These are phyloP conservation scores for Daedalea quercina DNA, from an alignment of 768 basidiomycete species.

Conservation along the genomic window DNA sequence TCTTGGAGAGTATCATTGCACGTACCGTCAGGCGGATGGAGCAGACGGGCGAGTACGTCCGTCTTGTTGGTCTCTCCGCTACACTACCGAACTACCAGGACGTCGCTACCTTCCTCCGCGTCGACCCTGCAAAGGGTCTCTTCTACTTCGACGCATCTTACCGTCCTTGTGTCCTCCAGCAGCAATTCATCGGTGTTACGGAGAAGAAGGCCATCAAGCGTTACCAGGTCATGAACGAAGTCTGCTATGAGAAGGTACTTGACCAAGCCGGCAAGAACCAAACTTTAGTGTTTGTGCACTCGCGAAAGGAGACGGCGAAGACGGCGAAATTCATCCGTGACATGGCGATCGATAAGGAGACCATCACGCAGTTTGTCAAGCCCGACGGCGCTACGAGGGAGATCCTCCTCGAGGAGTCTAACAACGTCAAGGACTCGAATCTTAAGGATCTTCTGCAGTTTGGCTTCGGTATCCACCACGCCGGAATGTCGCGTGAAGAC, in stretches of 20 bases:
- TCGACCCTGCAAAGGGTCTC: slow-evolving; percentile 84
- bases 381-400: slow-evolving; percentile 89
- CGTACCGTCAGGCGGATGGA: slow-evolving; percentile 92
- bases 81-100: slow-evolving; percentile 99
- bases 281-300: slow-evolving; percentile 95
- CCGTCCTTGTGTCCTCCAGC: slow-evolving; percentile 90
- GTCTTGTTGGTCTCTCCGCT: slow-evolving; percentile 91
- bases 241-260: slow-evolving; percentile 97
- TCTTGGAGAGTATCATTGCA: slow-evolving; percentile 86
- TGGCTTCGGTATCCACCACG: slow-evolving; percentile 96
- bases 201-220: slow-evolving; percentile 99
- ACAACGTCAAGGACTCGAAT: slow-evolving; percentile 75
- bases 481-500: slow-evolving; percentile 91
- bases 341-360: slow-evolving; percentile 94
- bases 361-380: slow-evolving; percentile 92
- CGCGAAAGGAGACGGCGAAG: slow-evolving; percentile 96
- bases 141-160: slow-evolving; percentile 97
- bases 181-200: slow-evolving; percentile 95
- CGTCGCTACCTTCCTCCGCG: slow-evolving; percentile 94
- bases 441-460: slow-evolving; percentile 89
- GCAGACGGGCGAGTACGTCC: slow-evolving; percentile 87
- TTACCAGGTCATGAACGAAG: slow-evolving; percentile 97
- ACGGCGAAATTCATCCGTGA: slow-evolving; percentile 93
- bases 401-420: slow-evolving; percentile 80
- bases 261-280: slow-evolving; percentile 90